Evolutionary conservation across 257 asterid species (phyloP), one percentile per base, ranked within the genome.

Genomic region (Scutellaria galericulata): DNA sequence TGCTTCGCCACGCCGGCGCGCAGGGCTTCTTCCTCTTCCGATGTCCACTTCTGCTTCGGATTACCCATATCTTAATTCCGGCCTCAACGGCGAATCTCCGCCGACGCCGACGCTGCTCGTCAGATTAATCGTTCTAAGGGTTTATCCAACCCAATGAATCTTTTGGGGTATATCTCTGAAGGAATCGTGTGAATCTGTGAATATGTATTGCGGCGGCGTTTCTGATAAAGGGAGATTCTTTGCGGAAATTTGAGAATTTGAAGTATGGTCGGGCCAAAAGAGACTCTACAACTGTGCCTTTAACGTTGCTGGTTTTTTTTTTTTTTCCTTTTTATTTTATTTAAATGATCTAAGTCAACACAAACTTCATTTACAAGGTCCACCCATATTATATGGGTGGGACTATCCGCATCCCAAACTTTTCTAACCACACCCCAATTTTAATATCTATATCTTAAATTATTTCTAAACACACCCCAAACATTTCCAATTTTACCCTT

Each of bases 41-140:
- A 69, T 3, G 92, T 86, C 95, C 95, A 88, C 69, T 88, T 88
- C 79, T 84, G 88, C 84, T 88, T 88, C 41, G 92, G 92, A 83
- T 86, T 85, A 24, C 95, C 95, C 92, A 88, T 86, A 69, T 9
- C 67, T 69, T 48, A 13, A 10, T 18, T 15, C 68, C 68, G 41
- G 24, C 47, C 18, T 57, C 60, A 27, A 50, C 75, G 54, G 68
- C 59, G n/a, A 35, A 58, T 27, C 71, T 7, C 61, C 61, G 37
- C 77, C 65, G 7, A 2, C 7, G 61, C 39, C 14, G 2, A 55
- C 61, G 54, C 74, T 70, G 57, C 65, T 13, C 20, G 40, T 22
- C 75, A 53, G 69, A 69, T 18, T 18, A 18, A 18, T 54, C 9
- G 44, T 42, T 13, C 4, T 6, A 7, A 27, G 48, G 37, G 18